Evolutionary conservation across 768 basidiomycete species (phyloP), one percentile per base, ranked within the genome.

Genomic region (Tricholoma furcatifolium): DNA sequence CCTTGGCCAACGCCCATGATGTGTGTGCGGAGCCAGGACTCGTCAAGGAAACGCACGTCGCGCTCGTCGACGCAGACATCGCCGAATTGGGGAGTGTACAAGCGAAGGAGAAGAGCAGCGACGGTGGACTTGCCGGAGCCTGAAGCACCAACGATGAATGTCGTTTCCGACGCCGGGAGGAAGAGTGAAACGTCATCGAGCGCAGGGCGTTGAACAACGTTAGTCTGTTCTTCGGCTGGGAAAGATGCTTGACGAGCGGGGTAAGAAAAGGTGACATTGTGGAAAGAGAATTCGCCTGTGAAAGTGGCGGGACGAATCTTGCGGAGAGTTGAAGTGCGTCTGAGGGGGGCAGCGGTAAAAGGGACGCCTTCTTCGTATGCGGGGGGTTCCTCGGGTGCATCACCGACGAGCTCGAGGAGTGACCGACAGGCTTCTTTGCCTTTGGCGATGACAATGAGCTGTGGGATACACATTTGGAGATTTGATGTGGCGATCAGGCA

Each of bases 61-160:
- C 91, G 85, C 56, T 95, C 88, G 67, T 98, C 96, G 17, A 96
- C 73, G 12, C 81, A 75, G 47, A 98, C 79, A 2, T 75, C 74
- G 1, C 91, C 93, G n/a, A 62, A 55, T 17, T 75, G 73, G 1
- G 87, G 80, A 4, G 75, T 68, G 71, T 98, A 98, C 67, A 95
- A 75, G 4, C 88, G 77, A 18, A 94, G 85, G 1, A 98, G 73
- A 2, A 98, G 77, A 1, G 88, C 79, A 0, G 90, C 88, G 56
- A 96, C 79, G 2, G 93, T 98, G 20, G 91, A 93, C 73, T 98
- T 98, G 34, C 96, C 94, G 2, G 84, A 91, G 8, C 96, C 95
- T 5, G 93, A 96, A 0, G 88, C 70, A 9, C 96, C 96, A 17
- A 98, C 93, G 59, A 98, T 81, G 49, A 93, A 95, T 2, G 97